Evolutionary conservation across 2,329 filamentous ascomycete species (phyloP), one percentile per base, ranked within the genome.

Genomic region (Penicillium sclerotiorum): DNA sequence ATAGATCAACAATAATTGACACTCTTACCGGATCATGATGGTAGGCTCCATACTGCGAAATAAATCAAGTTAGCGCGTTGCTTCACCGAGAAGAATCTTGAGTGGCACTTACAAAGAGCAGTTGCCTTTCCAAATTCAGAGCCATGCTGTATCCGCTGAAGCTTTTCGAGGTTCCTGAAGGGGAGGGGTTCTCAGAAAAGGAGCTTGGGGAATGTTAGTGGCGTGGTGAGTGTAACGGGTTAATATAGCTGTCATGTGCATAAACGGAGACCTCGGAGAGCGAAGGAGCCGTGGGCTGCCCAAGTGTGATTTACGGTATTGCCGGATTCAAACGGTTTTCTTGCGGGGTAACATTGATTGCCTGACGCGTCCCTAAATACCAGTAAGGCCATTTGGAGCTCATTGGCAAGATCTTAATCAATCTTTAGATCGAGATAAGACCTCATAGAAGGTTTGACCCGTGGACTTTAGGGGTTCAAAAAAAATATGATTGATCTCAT

Each of bases 41-140:
- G 64, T 87, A 86, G 57, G 82, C 76, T 58, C 84, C 84, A 76
- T 87, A 87, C 84, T 87, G 43, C 57, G 45, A 39, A 60, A 8
- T 28, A 13, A 28, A 28, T 28, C 25, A 43, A 38, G 53, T 61
- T 56, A 59, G 58, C n/a, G n/a, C n/a, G n/a, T n/a, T 56, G 12
- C 28, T 32, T 7, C 23, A 28, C 17, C n/a, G 9, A 30, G 18
- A 12, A 41, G 7, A 40, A 11, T 30, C 15, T 17, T 9, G 2
- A 15, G 11, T n/a, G 2, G 13, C n/a, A 27, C 13, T 8, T 77
- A 87, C 84, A 65, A 86, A 86, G 58, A 81, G 77, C 55, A 86
- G 74, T 70, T 86, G 84, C 69, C 83, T 85, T 70, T 87, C 84
- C 17, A 87, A 77, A 62, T 86, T 84, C 55, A 86, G 70, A 30